Base-by-base conservation (phyloP, 148 eudicot species). In the Amaranthus hypochondriacus region DNA sequence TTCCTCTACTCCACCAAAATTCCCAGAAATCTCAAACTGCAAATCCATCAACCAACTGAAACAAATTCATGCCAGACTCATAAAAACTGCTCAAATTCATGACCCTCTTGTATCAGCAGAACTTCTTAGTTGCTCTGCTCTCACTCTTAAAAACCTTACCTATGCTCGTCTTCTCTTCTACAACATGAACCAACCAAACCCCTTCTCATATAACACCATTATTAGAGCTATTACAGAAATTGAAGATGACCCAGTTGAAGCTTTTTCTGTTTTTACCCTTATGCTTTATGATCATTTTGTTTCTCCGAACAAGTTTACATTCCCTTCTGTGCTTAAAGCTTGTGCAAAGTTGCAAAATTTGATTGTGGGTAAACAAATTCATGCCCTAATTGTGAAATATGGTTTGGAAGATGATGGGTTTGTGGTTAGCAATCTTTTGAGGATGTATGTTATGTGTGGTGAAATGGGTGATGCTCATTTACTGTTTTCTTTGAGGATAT, bases 281-380 rank as follows among this genome's bases (percentile, higher is more conserved):
- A 75, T 84, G 84, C 9, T 79, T 42, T 2, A 18, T 13, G 72
- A 15, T 56, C 82, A 81, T 21, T 53, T 57, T 58, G 76, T 81
- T 11, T 74, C 55, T 67, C 89, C 92, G 42, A 84, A 88, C 76
- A 71, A 75, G 14, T 88, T 77, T 70, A 86, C 92, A 8, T 86
- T 81, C 64, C 92, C 92, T n/a, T 84, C 85, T 46, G 81, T 82
- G 74, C 84, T 88, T 42, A 88, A 88, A 60, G 86, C 87, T 7
- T 86, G 89, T 55, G 80, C 78, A 51, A 80, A 80, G 61, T n/a
- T 62, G 49, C 56, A 76, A 46, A 55, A 75, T 64, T 18, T 62
- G 13, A 53, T 56, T 43, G 63, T 71, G 55, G 87, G 92, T 18
- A 88, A 79, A 73, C 86, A 81, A 46, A 63, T 86, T 48, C 92